Base-by-base conservation (phyloP, 768 basidiomycete species). In the Galerina sulciceps region DNA sequence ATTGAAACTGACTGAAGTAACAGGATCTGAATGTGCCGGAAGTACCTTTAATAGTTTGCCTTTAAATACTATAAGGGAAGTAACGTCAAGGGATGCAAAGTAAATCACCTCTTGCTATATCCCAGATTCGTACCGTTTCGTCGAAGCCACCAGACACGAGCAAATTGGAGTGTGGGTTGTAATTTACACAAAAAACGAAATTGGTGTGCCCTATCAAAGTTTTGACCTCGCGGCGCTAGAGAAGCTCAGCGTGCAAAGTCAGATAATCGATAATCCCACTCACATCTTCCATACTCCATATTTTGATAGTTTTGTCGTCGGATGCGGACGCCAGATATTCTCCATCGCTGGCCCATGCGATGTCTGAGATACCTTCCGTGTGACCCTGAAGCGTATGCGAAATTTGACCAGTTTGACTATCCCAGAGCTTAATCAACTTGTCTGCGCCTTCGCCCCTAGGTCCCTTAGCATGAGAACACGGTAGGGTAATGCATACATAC, bases 61-160 rank as follows among this genome's bases (percentile, higher is more conserved):
- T 95, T 31, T 31, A 8, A 8, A 31, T 31, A 31, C 26, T 4
- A 31, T 31, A 8, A 31, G 58, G 26, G 13, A 34, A 57, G 48
- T 17, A 63, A 47, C 11, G 42, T 47, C 40, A 18, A 49, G 26
- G 17, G 45, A 6, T 36, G 37, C 18, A 20, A 17, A 15, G 13
- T 20, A 35, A 35, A n/a, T 10, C 45, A 94, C 94, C 94, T 83
- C 89, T 80, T 22, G 91, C 87, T 23, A 96, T 88, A 71, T 99
- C 96, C 96, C 96, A 99, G n/a, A 99, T 83, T 47, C 93, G 85
- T 15, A 99, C 92, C 14, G 91, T 94, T 78, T 99, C 97, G 66
- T 99, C 97, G 67, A 91, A 96, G 1, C 92, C 91, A 31, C 97
- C 97, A 18, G 93, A 96, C 14, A 92, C 97, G 53, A 99, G 78